Evolutionary conservation across 768 basidiomycete species (phyloP).

Genomic region (Sistotremastrum niveocremeum): DNA sequence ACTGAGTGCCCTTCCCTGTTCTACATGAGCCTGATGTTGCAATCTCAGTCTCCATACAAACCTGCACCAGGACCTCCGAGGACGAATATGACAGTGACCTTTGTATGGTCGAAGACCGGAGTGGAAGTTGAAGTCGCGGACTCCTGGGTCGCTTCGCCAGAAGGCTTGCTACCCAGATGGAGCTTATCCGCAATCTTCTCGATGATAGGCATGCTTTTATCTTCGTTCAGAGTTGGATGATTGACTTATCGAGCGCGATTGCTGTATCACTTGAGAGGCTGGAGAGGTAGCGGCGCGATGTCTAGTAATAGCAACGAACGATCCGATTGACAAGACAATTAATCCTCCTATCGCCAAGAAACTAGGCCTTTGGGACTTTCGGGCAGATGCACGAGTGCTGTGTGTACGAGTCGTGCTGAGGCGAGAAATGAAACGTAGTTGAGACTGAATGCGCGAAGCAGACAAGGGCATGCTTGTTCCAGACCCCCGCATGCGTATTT

Average conservation of each 20-base stretch:
- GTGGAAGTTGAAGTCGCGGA: constrained; percentile 3
- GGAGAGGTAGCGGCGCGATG: constrained; percentile 43
- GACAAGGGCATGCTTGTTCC: too few relatives aligned
- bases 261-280: constrained; percentile 45
- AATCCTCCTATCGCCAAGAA: constrained; percentile 45
- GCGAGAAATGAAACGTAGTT: too few relatives aligned
- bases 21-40: constrained; percentile 1
- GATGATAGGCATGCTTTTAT: constrained; percentile 24
- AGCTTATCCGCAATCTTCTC: constrained; percentile 28
- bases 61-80: constrained; percentile 96
- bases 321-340: constrained; percentile 38
- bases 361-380: constrained; percentile 34
- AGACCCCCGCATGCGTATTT: too few relatives aligned
- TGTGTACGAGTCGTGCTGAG: neutral
- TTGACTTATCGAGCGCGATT: constrained; percentile 42
- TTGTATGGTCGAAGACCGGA: constrained; percentile 49
- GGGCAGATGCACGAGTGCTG: constrained; percentile 2
- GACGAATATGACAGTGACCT: constrained; percentile 86
- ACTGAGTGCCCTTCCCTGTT: constrained; percentile 93
- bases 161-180: constrained; percentile 15
- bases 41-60: constrained; percentile 10
- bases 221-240: constrained; percentile 40
- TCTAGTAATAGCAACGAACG: constrained; percentile 44
- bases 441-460: too few relatives aligned
- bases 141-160: neutral